Evolutionary conservation across 768 basidiomycete genomes (phyloP).

Genomic region (Tubosaeta sp.): DNA sequence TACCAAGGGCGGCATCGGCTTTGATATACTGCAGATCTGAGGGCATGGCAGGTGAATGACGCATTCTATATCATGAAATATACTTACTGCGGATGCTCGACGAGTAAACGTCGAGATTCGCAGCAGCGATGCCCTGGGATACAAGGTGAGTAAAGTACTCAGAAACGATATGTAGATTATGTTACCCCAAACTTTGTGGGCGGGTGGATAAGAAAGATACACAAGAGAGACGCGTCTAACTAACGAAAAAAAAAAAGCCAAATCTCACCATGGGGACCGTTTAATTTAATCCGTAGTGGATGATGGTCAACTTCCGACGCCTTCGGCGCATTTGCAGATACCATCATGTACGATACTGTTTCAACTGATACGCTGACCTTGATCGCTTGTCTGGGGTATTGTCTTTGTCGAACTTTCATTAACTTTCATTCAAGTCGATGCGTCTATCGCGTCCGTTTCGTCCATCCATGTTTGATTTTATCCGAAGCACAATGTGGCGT

Average conservation of each 20-base stretch:
- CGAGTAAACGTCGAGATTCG: slow-evolving; percentile 63
- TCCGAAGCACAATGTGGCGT: background rate
- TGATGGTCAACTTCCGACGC: too few species aligned
- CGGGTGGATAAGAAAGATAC: slow-evolving; percentile 6
- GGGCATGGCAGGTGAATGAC: background rate
- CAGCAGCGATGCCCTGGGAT: slow-evolving; percentile 61
- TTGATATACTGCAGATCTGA: slow-evolving; percentile 59
- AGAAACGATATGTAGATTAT: background rate
- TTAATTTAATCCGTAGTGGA: too few species aligned
- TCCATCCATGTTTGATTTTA: background rate
- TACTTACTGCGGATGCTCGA: slow-evolving; percentile 63
- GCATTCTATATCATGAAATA: background rate
- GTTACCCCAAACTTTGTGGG: slow-evolving; percentile 53
- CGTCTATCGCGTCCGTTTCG: background rate
- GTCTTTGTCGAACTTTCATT: too few species aligned
- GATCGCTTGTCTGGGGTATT: too few species aligned
- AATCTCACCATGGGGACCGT: too few species aligned
- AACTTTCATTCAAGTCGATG: background rate
- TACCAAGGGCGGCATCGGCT: slow-evolving; percentile 38
- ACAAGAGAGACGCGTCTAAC: slow-evolving; percentile 17
- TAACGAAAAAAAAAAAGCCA: slow-evolving; percentile 31
- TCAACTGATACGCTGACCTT: too few species aligned
- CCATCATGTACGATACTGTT: background rate
- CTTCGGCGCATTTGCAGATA: too few species aligned
- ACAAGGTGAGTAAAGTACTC: background rate